Evolutionary conservation across 2,329 filamentous ascomycete genomes (phyloP).

Genomic region (Metarhizium humberi): DNA sequence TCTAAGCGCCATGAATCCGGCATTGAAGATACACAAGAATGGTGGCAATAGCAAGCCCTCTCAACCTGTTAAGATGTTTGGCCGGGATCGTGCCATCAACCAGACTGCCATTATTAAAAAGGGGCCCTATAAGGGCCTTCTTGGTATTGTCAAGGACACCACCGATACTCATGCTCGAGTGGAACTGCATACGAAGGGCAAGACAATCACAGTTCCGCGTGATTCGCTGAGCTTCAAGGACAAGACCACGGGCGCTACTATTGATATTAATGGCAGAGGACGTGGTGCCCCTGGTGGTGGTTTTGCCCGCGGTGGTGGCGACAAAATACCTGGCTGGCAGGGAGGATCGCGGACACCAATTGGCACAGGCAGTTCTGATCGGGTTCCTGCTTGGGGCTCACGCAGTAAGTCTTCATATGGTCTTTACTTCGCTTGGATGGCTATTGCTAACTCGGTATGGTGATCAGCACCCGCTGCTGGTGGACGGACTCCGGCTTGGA

Average conservation of each 20-base stretch:
- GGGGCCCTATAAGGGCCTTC: conserved; percentile 82
- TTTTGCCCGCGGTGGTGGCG: conserved; percentile 32
- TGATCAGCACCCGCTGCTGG: conserved; percentile 44
- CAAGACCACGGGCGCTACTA: conserved; percentile 66
- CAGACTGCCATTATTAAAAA: conserved; percentile 85
- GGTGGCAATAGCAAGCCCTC: conserved; percentile 36
- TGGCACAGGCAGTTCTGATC: conserved; percentile 47
- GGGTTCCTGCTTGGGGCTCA: conserved; percentile 69
- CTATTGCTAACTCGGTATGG: background rate
- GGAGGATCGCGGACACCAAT: conserved; percentile 61
- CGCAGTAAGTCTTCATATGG: conserved; percentile 45
- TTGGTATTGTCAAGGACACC: conserved; percentile 93
- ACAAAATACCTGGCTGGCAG: conserved; percentile 47
- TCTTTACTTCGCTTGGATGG: background rate
- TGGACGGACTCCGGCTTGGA: conserved; percentile 56
- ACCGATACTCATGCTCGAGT: conserved; percentile 80
- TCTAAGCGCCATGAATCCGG: conserved; percentile 85
- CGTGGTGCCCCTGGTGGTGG: conserved; percentile 35
- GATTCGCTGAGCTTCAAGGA: conserved; percentile 80
- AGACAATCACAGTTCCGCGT: conserved; percentile 78
- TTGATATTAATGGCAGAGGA: conserved; percentile 55
- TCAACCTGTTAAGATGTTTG: conserved; percentile 66
- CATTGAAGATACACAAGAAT: conserved; percentile 61
- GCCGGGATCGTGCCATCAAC: conserved; percentile 75
- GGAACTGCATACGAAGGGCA: conserved; percentile 89